Base-by-base conservation (phyloP, 768 basidiomycete species). In the Tricholoma saponaceum region DNA sequence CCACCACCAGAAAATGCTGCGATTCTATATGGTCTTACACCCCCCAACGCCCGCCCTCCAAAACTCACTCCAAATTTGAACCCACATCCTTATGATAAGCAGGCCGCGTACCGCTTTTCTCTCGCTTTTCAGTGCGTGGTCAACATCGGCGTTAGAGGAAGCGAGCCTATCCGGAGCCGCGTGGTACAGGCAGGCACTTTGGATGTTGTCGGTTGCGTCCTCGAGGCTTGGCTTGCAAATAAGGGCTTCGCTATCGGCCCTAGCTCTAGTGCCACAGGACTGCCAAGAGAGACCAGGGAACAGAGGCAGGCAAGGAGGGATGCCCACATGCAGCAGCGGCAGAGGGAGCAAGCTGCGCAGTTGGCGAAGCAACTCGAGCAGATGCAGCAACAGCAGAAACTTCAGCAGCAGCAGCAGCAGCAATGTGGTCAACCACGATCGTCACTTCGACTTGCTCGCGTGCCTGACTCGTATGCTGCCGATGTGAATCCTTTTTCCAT, bases 71-170 rank as follows among this genome's bases (percentile, higher is more conserved):
- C 90, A 0, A 83, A 81, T 0, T 79, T 90, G 39, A 88, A 88
- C 62, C 89, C 89, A 0, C 75, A 77, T 23, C 69, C 78, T 0
- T 92, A 84, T 62, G 92, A 93, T 74, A 90, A 89, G 59, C 87
- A 90, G 64, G 87, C 91, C 26, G 91, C 92, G 0, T 90, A 91
- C 66, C 84, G 92, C 8, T 96, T 97, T 68, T 88, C 89, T 0
- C 83, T 98, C 57, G 96, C 96, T 1, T 95, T 99, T 68, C 95
- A 98, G 68, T 97, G 93, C 66, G 86, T 98, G 46, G 95, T 95
- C 60, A 98, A 99, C 71, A 93, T 98, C 65, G 96, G 96, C 35
- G 95, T 98, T 0, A 78, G 96, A 28, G 96, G 96, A n/a, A 89
- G 84, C 57, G 95, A 98, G 71, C 84, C 85, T 18, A 95, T 98